These are phyloP conservation scores for Fusarium haematococcum DNA, from an alignment of 2,329 filamentous ascomycete genomes.

Conservation along the genomic window DNA sequence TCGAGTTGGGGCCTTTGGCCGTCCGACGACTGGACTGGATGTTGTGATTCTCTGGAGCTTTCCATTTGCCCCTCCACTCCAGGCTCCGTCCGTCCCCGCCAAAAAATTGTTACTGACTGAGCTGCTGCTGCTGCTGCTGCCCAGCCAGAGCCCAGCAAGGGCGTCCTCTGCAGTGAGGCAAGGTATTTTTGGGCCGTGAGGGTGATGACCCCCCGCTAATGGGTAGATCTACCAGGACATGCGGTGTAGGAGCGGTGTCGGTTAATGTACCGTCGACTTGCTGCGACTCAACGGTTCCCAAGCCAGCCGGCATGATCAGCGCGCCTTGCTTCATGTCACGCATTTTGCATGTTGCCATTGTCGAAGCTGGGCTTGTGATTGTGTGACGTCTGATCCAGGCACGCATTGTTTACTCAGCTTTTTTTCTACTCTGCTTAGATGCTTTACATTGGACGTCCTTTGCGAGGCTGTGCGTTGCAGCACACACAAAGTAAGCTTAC, in stretches of 20 bases:
- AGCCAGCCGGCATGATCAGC: conserved; percentile 35
- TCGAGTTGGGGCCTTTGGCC: conserved; percentile 7
- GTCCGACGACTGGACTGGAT: conserved; percentile 14
- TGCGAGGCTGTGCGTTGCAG: background rate
- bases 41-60: conserved; percentile 40
- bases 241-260: background rate
- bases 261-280: conserved; percentile 22
- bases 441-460: background rate
- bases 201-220: background rate
- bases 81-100: conserved; percentile 35
- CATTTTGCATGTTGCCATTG: conserved; percentile 22
- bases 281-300: conserved; percentile 12
- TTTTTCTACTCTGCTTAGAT: background rate
- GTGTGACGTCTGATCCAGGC: conserved; percentile 16
- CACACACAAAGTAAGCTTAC: background rate
- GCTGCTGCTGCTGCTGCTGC: conserved; percentile 10
- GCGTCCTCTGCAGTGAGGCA: background rate
- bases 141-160: background rate
- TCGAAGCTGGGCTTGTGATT: background rate
- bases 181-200: background rate
- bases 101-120: conserved; percentile 33
- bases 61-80: conserved; percentile 37
- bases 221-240: background rate
- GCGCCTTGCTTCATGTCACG: conserved; percentile 34
- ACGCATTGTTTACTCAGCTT: conserved; percentile 21